Base-by-base conservation (phyloP, 371 early-diverging fungal species). In the Gilbertella persicaria region DNA sequence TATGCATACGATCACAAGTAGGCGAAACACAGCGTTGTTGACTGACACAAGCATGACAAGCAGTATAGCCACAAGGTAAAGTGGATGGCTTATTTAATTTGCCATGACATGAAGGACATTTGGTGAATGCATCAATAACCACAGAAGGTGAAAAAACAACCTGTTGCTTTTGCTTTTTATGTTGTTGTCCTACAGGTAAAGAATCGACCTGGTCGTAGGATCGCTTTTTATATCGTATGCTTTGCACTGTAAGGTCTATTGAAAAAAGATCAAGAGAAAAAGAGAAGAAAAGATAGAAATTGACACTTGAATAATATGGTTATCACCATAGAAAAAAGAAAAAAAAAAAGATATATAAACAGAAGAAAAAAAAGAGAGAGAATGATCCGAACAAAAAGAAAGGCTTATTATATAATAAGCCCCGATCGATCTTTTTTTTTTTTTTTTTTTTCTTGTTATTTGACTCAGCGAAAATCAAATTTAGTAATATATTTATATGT, bases 61-160 rank as follows among this genome's bases (percentile, higher is more conserved):
- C 52, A 1, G 73, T 66, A 42, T 69, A 72, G 8, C 80, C 80
- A 24, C 80, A 79, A n/a, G 80, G 68, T 5, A 79, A 57, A 12
- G 80, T 79, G 33, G 61, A 29, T 7, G 80, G 80, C 14, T 61
- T 43, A 14, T 29, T 37, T 12, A 68, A 36, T 19, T 51, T 56
- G 7, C 28, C 30, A 2, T 55, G 48, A 50, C 67, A 67, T 14
- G 30, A 23, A 0, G 60, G 56, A 38, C 65, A 64, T n/a, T 16
- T n/a, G 4, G 20, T 48, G 2, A 60, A 44, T 1, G 37, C 28
- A 17, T 55, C 37, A 8, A 40, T 25, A 12, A 47, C 23, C 14
- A 26, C 20, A 30, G 28, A 40, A 6, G 51, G 51, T 35, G 29
- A 20, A 40, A 35, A 5, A 16, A 6, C 13, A 17, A 35, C n/a